Evolutionary conservation across 1,284 basidiomycete genomes (phyloP), one percentile per base, ranked within the genome.

Genomic region (Puccinia novopanici): DNA sequence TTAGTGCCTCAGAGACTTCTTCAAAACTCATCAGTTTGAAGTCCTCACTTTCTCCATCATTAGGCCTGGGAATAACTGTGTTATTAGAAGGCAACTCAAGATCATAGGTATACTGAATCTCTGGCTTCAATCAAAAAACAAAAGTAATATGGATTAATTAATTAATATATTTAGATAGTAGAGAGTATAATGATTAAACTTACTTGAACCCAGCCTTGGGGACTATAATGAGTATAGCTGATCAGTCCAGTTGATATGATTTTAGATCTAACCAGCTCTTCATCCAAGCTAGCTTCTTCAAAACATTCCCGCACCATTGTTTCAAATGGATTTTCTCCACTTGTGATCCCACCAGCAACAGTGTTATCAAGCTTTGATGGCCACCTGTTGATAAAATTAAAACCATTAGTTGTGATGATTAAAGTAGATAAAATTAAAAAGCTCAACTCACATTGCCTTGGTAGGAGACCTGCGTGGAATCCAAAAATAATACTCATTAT

Each of bases 11-110:
- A n/a, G 27, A 27, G 17, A 78, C 22, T 54, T 78, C 52, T n/a
- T 70, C 65, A 5, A 71, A 57, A 22, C 74, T 75, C 81, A 87
- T 82, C 22, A 87, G 82, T 67, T 92, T 90, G 84, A 98, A 98
- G 0, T 89, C 91, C 84, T 97, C 94, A 5, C 98, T 95, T 85
- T 98, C 96, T 45, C 93, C 94, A 83, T 98, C 96, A 54, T 90
- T 88, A 0, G 95, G 95, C 68, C 88, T 88, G 0, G 93, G 92
- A 57, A 88, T 87, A 82, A 93, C 86, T 52, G 83, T 82, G 19
- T 70, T 68, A n/a, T 78, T 42, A 0, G 87, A 82, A 0, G 93
- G 93, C 37, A 95, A 88, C 65, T 87, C 86, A 75, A 96, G 87
- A 83, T 95, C 93, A 84, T 94, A 97, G 10, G 91, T 87, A 84